Percentiles rank a stretch among this genome's conserved stretches.
Conservation (phyloP, 23 red algal genomes). For the Gracilariopsis chorda region DNA sequence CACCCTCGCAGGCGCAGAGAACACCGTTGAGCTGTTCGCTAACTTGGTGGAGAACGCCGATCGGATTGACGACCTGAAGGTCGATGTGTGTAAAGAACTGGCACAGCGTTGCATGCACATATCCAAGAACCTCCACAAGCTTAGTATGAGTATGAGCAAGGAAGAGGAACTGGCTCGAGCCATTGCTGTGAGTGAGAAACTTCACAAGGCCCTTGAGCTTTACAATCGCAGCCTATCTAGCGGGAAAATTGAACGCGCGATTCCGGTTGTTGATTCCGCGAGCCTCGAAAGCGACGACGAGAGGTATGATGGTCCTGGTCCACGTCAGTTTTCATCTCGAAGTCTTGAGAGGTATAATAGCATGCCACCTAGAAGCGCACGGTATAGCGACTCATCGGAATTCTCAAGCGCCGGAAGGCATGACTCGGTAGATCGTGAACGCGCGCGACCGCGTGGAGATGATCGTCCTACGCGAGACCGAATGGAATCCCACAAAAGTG, state of each 20-base stretch:
- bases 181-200: slow-evolving; percentile 41
- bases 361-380: background rate
- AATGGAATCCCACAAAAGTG: background rate
- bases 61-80: slow-evolving; percentile 41
- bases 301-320: slow-evolving; percentile 4
- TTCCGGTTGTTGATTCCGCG: slow-evolving; percentile 31
- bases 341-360: slow-evolving; percentile 49
- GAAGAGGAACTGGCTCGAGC: slow-evolving; percentile 65
- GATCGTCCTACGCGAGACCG: background rate
- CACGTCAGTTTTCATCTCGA: background rate
- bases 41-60: slow-evolving; percentile 63
- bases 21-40: slow-evolving; percentile 73
- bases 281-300: slow-evolving; percentile 60
- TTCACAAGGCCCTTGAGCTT: slow-evolving; percentile 20
- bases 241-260: slow-evolving; percentile 2
- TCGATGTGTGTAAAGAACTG: slow-evolving; percentile 54
- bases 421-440: background rate
- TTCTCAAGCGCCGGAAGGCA: background rate
- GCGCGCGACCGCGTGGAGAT: background rate
- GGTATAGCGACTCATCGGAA: slow-evolving; percentile 2
- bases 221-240: slow-evolving; percentile 21
- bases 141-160: slow-evolving; percentile 68
- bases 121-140: slow-evolving; percentile 14
- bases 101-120: slow-evolving; percentile 61
- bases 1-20: slow-evolving; percentile 63